Conservation (phyloP, 2,329 filamentous ascomycete species). For the Ophiocordyceps camponoti-rufipedis region DNA sequence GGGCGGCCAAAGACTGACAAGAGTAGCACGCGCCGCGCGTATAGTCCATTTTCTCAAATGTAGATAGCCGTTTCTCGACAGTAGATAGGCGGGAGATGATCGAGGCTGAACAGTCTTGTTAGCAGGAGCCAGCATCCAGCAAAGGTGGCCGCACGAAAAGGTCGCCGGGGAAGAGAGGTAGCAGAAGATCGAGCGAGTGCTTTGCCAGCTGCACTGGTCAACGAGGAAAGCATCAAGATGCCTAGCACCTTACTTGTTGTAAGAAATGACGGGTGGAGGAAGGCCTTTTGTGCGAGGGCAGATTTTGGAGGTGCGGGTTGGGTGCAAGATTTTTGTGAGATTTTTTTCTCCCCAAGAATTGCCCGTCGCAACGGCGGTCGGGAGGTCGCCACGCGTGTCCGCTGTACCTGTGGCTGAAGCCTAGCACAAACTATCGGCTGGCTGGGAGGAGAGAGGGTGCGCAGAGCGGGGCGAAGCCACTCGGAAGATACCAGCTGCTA, state of each 20-base stretch:
- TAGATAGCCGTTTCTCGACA: no score
- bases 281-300: neutral
- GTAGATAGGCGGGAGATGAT: neutral
- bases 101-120: neutral
- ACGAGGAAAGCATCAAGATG: neutral
- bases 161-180: neutral
- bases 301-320: neutral
- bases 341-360: no score
- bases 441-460: no score
- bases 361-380: no score
- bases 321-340: neutral
- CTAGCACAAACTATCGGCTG: no score
- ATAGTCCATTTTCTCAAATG: slow-evolving; percentile 20
- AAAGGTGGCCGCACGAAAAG: neutral
- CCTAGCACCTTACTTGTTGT: neutral
- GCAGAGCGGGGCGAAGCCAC: neutral
- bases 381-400: no score
- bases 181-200: neutral
- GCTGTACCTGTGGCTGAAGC: no score
- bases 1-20: slow-evolving; percentile 17
- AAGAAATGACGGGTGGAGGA: neutral
- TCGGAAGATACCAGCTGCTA: neutral
- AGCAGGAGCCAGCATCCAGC: neutral
- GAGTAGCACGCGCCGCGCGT: slow-evolving; percentile 31
- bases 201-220: neutral